Evolutionary conservation across 2,329 filamentous ascomycete genomes (phyloP).

Genomic region (Hypocrella siamensis): DNA sequence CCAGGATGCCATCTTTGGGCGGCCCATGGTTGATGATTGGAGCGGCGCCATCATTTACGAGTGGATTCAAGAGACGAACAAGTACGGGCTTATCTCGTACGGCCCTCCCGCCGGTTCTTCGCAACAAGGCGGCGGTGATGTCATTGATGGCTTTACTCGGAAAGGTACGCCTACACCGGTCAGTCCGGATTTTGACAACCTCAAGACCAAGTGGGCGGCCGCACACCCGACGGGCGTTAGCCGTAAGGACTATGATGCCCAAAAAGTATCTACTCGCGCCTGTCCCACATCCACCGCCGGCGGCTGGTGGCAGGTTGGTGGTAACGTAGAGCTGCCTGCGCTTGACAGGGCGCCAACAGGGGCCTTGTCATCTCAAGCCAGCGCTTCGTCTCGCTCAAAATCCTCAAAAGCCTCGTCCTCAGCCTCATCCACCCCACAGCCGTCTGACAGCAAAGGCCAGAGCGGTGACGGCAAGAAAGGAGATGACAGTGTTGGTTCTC

Average conservation of each 20-base stretch:
- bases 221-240: slow-evolving; percentile 54
- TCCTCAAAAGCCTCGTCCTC: too few species aligned
- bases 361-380: slow-evolving; percentile 7
- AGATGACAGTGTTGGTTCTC: slow-evolving; percentile 7
- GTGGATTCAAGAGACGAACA: slow-evolving; percentile 73
- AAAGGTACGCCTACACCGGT: slow-evolving; percentile 60
- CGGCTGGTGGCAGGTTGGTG: slow-evolving; percentile 69
- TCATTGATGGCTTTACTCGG: slow-evolving; percentile 51
- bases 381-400: slow-evolving; percentile 5
- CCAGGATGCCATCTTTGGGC: slow-evolving; percentile 61
- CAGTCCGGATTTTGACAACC: slow-evolving; percentile 61
- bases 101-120: slow-evolving; percentile 39
- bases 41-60: slow-evolving; percentile 78
- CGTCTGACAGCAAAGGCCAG: background rate
- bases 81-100: slow-evolving; percentile 71
- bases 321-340: slow-evolving; percentile 52
- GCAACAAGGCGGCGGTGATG: slow-evolving; percentile 33
- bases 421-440: slow-evolving; percentile 2
- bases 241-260: slow-evolving; percentile 48
- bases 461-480: background rate
- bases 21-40: slow-evolving; percentile 52
- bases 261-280: slow-evolving; percentile 41
- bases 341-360: slow-evolving; percentile 38
- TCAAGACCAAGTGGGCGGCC: slow-evolving; percentile 62
- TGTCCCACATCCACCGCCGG: slow-evolving; percentile 56